phyloP scores from a whole-genome alignment of 345 rosid genomes.

The Eucalyptus grandis region DNA sequence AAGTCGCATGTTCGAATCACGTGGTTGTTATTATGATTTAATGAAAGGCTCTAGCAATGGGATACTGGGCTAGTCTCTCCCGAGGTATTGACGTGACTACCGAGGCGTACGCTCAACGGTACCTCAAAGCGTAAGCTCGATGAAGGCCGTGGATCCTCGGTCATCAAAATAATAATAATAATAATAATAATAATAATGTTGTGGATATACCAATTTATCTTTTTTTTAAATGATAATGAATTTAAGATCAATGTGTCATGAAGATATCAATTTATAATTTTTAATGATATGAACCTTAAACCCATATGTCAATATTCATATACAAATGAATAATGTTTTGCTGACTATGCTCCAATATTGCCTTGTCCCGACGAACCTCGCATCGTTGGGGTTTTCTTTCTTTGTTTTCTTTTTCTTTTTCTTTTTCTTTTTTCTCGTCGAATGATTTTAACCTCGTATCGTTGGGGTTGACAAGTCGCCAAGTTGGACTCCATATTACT shows the following conservation, averaged over 20 bases:
- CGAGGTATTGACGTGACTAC: too few relatives aligned
- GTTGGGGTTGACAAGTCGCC: not conserved
- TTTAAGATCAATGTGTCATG: not conserved
- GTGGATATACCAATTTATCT: accelerated
- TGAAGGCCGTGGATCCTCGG: too few relatives aligned
- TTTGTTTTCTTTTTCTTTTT: too few relatives aligned
- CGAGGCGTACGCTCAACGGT: too few relatives aligned
- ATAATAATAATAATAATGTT: too few relatives aligned
- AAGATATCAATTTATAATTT: not conserved
- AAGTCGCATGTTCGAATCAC: too few relatives aligned
- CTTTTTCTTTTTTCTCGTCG: not conserved
- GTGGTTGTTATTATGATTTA: too few relatives aligned
- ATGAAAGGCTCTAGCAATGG: too few relatives aligned
- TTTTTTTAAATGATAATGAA: not conserved
- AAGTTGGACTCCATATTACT: not conserved
- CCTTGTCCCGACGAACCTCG: not conserved
- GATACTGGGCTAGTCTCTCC: too few relatives aligned
- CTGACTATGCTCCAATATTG: not conserved
- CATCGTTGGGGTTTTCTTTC: not conserved
- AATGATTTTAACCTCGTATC: not conserved
- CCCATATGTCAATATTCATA: not conserved
- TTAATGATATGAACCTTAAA: not conserved
- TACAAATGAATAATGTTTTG: not conserved
- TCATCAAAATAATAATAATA: too few relatives aligned
- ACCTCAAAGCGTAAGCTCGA: too few relatives aligned